Conservation (phyloP, 2,329 filamentous ascomycete genomes). For the Nigrospora osmanthi region DNA sequence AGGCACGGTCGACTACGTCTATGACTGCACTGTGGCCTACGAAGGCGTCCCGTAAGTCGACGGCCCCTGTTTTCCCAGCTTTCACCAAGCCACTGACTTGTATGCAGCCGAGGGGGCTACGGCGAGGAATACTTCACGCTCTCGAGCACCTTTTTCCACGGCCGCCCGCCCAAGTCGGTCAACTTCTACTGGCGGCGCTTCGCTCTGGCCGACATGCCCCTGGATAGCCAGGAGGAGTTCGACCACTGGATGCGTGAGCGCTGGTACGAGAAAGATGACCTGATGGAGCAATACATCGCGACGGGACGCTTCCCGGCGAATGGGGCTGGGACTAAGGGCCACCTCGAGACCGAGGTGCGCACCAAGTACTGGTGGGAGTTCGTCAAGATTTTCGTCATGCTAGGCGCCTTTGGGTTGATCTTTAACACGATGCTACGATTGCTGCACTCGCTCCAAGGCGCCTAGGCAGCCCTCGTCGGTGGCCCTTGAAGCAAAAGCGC, state of each 20-base stretch:
- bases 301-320: conserved; percentile 76
- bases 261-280: conserved; percentile 87
- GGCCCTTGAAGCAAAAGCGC: too few relatives aligned
- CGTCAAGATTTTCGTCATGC: conserved; percentile 43
- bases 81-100: conserved; percentile 1
- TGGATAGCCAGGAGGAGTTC: conserved; percentile 66
- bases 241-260: conserved; percentile 77
- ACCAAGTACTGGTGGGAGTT: conserved; percentile 48
- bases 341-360: conserved; percentile 52
- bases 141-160: conserved; percentile 79
- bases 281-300: conserved; percentile 74
- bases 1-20: conserved; percentile 71
- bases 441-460: too few relatives aligned
- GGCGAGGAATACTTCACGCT: conserved; percentile 90
- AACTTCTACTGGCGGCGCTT: conserved; percentile 97
- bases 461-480: too few relatives aligned
- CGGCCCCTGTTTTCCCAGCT: not conserved
- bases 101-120: conserved; percentile 62
- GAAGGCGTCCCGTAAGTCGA: conserved; percentile 79
- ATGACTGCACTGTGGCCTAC: conserved; percentile 92
- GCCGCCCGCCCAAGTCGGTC: conserved; percentile 84
- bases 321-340: conserved; percentile 35
- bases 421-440: conserved; percentile 10
- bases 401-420: conserved; percentile 34
- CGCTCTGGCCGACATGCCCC: conserved; percentile 69